Evolutionary conservation across 495 filamentous ascomycete genomes (phyloP).

Genomic region (Aspergillus conjunctus): DNA sequence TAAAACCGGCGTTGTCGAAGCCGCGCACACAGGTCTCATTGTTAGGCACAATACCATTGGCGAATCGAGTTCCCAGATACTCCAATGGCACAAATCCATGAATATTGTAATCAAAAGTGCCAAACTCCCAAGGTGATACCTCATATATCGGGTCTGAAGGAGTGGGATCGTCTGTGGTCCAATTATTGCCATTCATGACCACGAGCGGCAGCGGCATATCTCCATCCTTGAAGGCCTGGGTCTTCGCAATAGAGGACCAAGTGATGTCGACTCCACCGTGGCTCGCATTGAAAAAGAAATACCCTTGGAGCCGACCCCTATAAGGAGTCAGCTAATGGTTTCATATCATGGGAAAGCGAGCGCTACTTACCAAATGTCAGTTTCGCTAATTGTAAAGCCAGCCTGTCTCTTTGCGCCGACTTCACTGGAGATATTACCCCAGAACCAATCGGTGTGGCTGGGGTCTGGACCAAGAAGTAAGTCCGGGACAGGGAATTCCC

Average conservation of each 20-base stretch:
- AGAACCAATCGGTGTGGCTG: slow-evolving; percentile 57
- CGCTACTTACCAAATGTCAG: slow-evolving; percentile 65
- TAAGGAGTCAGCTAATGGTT: slow-evolving; percentile 2
- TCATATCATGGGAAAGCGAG: not conserved
- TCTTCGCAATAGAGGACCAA: slow-evolving; percentile 78
- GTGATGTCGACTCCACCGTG: slow-evolving; percentile 75
- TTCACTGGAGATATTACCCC: slow-evolving; percentile 55
- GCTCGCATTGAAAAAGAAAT: slow-evolving; percentile 71
- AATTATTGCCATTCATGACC: slow-evolving; percentile 68
- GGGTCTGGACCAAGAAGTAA: slow-evolving; percentile 58
- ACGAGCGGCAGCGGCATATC: slow-evolving; percentile 75
- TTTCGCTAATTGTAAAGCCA: slow-evolving; percentile 69
- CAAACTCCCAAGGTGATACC: slow-evolving; percentile 51
- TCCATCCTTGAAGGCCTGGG: slow-evolving; percentile 60
- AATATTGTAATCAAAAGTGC: slow-evolving; percentile 45
- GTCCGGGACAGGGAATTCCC: slow-evolving; percentile 70
- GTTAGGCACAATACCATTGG: slow-evolving; percentile 30
- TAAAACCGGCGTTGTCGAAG: slow-evolving; percentile 55
- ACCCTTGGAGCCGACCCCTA: slow-evolving; percentile 64
- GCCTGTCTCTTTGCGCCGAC: slow-evolving; percentile 65
- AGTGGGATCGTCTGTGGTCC: slow-evolving; percentile 54
- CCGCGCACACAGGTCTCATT: slow-evolving; percentile 39
- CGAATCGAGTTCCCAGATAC: slow-evolving; percentile 47
- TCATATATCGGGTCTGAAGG: slow-evolving; percentile 63
- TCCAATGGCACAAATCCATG: slow-evolving; percentile 44